Evolutionary conservation across 768 basidiomycete genomes (phyloP).

Genomic region (Cubamyces sp.): DNA sequence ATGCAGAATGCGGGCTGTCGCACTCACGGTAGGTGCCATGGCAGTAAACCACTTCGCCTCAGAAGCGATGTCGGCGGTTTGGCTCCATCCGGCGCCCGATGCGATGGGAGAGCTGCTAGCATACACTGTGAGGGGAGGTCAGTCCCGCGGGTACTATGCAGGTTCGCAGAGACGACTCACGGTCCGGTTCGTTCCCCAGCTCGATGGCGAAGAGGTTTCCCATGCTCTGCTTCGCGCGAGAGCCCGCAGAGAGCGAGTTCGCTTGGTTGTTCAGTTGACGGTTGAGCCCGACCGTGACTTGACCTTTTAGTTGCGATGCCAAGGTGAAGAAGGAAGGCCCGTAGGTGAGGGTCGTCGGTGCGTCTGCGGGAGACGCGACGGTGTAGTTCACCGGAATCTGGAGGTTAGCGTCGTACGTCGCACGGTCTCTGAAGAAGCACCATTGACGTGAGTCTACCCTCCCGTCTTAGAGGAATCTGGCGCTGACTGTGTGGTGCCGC

Average conservation of each 20-base stretch:
- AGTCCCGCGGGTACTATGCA: neutral
- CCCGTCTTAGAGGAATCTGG: neutral
- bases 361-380: slow-evolving; percentile 40
- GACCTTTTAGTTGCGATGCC: slow-evolving; percentile 37
- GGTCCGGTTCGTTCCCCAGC: slow-evolving; percentile 44
- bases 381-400: slow-evolving; percentile 41
- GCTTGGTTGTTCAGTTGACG: slow-evolving; percentile 42
- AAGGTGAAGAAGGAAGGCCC: slow-evolving; percentile 37
- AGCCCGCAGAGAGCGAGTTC: slow-evolving; percentile 39
- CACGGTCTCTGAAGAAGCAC: slow-evolving; percentile 39
- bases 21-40: slow-evolving; percentile 35
- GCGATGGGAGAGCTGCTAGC: slow-evolving; percentile 38
- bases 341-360: slow-evolving; percentile 39
- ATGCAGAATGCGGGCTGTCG: neutral
- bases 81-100: slow-evolving; percentile 38
- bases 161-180: slow-evolving; percentile 29
- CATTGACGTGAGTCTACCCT: neutral
- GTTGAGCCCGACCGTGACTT: slow-evolving; percentile 43
- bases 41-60: slow-evolving; percentile 40
- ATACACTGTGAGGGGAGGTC: slow-evolving; percentile 31
- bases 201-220: slow-evolving; percentile 42
- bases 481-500: slow-evolving; percentile 44
- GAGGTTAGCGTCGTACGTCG: slow-evolving; percentile 41
- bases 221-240: slow-evolving; percentile 37
- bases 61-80: slow-evolving; percentile 37